These are phyloP conservation scores for Xerocomus amazonicus DNA, from an alignment of 1,284 basidiomycete species.

Conservation along the genomic window DNA sequence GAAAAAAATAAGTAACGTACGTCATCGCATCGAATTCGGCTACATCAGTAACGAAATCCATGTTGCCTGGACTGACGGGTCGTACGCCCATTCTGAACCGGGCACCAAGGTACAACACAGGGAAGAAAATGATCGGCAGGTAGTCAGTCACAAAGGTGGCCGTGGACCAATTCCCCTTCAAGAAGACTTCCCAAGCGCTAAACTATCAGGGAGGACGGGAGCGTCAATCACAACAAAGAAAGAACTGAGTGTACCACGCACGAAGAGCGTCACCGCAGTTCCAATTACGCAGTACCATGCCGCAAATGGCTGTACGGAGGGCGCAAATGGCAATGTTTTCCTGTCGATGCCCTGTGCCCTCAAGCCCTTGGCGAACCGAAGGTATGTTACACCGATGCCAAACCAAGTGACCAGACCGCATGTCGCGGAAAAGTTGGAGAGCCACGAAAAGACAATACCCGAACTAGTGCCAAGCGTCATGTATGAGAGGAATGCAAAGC, in stretches of 20 bases:
- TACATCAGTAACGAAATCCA: slow-evolving; percentile 56
- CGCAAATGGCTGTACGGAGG: slow-evolving; percentile 44
- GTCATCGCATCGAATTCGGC: slow-evolving; percentile 51
- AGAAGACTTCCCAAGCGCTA: slow-evolving; percentile 44
- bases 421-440: slow-evolving; percentile 44
- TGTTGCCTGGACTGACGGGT: slow-evolving; percentile 39
- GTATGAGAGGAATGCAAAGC: slow-evolving; percentile 54
- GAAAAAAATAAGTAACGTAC: slow-evolving; percentile 20
- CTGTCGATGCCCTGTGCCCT: slow-evolving; percentile 55
- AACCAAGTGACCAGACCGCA: slow-evolving; percentile 61
- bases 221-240: neutral
- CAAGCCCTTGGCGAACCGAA: slow-evolving; percentile 57
- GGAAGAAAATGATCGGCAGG: slow-evolving; percentile 59
- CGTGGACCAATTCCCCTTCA: slow-evolving; percentile 35
- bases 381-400: slow-evolving; percentile 58
- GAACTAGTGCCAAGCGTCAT: slow-evolving; percentile 48
- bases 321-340: slow-evolving; percentile 46
- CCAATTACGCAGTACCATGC: slow-evolving; percentile 40
- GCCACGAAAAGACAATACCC: slow-evolving; percentile 53
- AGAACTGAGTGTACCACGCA: slow-evolving; percentile 22
- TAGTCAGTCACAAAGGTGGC: slow-evolving; percentile 48
- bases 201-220: slow-evolving; percentile 25
- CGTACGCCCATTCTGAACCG: slow-evolving; percentile 40
- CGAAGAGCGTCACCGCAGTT: slow-evolving; percentile 39
- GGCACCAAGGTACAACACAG: slow-evolving; percentile 49